phyloP scores from a whole-genome alignment of 257 asterid genomes.

The Solanum habrochaites region DNA sequence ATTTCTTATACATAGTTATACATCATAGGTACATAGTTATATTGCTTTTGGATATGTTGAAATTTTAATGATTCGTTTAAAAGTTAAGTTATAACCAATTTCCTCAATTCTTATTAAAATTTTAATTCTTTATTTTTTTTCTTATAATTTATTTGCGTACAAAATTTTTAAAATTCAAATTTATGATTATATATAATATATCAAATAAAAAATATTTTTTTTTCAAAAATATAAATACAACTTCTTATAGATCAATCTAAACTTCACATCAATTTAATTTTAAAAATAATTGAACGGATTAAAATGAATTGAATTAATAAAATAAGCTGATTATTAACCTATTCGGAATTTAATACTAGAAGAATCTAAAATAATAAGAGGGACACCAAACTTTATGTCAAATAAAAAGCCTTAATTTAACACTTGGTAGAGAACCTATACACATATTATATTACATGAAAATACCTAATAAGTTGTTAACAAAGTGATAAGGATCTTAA shows the following conservation, averaged over 20 bases:
- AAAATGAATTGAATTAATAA: background rate
- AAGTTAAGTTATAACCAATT: background rate
- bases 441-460: background rate
- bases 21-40: too few relatives aligned
- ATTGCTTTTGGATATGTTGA: background rate
- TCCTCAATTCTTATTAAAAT: too few relatives aligned
- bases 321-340: background rate
- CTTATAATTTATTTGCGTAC: background rate
- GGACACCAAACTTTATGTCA: background rate
- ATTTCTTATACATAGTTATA: background rate
- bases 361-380: background rate
- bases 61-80: background rate
- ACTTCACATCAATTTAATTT: background rate
- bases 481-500: background rate
- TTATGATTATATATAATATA: too few relatives aligned
- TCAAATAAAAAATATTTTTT: background rate
- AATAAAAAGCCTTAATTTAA: background rate
- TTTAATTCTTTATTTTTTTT: too few relatives aligned
- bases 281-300: background rate
- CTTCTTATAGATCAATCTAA: background rate
- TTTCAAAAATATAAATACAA: background rate
- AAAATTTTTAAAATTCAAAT: too few relatives aligned
- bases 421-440: background rate
- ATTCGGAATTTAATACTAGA: background rate
- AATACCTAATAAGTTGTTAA: background rate